phyloP scores from a whole-genome alignment of 768 basidiomycete genomes.

The Mycena galericulata region DNA sequence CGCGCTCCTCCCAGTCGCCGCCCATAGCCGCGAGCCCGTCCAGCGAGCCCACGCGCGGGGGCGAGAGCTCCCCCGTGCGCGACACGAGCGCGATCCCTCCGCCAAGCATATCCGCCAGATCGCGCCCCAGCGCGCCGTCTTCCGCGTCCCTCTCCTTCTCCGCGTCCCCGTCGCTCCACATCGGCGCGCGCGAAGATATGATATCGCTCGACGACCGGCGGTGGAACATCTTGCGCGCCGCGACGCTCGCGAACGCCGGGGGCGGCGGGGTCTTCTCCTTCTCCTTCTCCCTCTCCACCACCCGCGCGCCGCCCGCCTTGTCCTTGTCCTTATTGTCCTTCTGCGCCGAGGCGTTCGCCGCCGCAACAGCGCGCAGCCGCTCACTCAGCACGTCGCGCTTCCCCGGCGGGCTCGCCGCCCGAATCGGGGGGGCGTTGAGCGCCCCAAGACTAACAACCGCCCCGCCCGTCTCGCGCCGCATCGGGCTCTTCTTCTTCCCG shows the following conservation, averaged over 20 bases:
- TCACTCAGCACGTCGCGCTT: conserved; percentile 56
- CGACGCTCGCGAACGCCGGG: conserved; percentile 3
- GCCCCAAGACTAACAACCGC: conserved; percentile 34
- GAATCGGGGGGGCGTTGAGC: background rate
- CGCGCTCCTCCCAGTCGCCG: conserved; percentile 19
- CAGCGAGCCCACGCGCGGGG: conserved; percentile 5
- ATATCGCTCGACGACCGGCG: conserved; percentile 39
- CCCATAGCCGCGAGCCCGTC: conserved; percentile 7
- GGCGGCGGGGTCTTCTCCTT: background rate
- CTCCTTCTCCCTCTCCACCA: conserved; percentile 2
- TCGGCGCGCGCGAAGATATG: conserved; percentile 5
- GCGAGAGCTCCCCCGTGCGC: conserved; percentile 25
- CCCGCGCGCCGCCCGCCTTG: background rate
- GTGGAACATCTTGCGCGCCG: conserved; percentile 32
- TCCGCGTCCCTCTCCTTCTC: background rate
- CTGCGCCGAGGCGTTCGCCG: conserved; percentile 33
- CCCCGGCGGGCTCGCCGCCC: background rate
- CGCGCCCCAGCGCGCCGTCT: conserved; percentile 52
- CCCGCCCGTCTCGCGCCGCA: conserved; percentile 27
- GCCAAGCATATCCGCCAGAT: conserved; percentile 56
- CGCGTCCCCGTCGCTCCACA: conserved; percentile 24
- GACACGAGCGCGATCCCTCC: conserved; percentile 56
- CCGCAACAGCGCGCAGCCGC: conserved; percentile 53
- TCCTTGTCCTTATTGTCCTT: conserved; percentile 11
- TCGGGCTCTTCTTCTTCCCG: conserved; percentile 17